Conservation (phyloP, 768 basidiomycete genomes). For the Calvatia gigantea region DNA sequence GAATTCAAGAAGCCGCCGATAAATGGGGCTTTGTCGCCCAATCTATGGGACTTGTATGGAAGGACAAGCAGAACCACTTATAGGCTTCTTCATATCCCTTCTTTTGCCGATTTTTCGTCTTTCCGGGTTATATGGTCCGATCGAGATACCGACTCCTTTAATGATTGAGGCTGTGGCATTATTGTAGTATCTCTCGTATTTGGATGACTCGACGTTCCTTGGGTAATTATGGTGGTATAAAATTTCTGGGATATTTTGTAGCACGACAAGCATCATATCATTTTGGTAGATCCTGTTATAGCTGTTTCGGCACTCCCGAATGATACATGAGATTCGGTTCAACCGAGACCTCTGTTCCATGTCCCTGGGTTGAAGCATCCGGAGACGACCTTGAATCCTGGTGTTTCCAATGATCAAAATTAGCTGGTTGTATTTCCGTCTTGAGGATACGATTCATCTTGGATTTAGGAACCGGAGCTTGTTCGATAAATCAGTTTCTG, state of each 20-base stretch:
- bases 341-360: background rate
- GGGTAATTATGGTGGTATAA: background rate
- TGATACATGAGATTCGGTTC: background rate
- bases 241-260: background rate
- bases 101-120: background rate
- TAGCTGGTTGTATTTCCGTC: conserved; percentile 56
- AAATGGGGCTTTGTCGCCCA: conserved; percentile 77
- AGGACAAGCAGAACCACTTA: conserved; percentile 12
- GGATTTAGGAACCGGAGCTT: conserved; percentile 88
- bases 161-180: background rate
- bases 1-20: conserved; percentile 74
- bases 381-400: background rate
- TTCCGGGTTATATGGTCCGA: background rate
- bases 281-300: background rate
- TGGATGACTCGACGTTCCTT: background rate
- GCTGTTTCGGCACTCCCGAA: background rate
- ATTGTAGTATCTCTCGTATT: background rate
- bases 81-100: background rate
- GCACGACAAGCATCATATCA: background rate
- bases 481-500: conserved; percentile 9
- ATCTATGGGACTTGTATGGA: conserved; percentile 50
- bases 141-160: background rate
- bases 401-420: background rate
- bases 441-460: conserved; percentile 85
- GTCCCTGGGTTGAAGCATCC: background rate